Evolutionary conservation across 2,329 filamentous ascomycete genomes (phyloP).

Genomic region (Herpotrichia juniperi): DNA sequence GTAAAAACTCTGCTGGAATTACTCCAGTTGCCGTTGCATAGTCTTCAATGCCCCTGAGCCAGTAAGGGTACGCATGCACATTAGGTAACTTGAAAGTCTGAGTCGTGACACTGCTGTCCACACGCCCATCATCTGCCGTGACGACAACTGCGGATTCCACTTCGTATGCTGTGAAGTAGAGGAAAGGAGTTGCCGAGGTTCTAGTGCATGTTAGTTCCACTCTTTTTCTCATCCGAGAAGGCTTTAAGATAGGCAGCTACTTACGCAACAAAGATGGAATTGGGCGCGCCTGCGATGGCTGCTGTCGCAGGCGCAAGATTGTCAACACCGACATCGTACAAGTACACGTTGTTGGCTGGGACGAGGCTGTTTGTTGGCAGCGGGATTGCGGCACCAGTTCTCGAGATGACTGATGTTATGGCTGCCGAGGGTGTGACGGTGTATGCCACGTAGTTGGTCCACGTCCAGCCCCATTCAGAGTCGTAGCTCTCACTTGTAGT

Average conservation of each 20-base stretch:
- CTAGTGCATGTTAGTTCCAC: conserved; percentile 17
- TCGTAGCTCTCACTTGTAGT: conserved; percentile 28
- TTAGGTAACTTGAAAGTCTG: conserved; percentile 40
- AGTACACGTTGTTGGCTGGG: background rate
- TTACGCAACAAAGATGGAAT: conserved; percentile 23
- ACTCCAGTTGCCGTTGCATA: conserved; percentile 32
- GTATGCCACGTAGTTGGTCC: conserved; percentile 30
- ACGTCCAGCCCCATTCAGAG: conserved; percentile 25
- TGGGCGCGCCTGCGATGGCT: conserved; percentile 26
- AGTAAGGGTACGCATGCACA: conserved; percentile 46
- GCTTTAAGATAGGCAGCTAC: conserved; percentile 1
- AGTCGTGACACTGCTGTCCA: conserved; percentile 39
- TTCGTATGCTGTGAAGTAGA: conserved; percentile 52
- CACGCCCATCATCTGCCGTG: conserved; percentile 29
- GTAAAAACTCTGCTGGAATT: conserved; percentile 45
- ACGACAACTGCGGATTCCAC: conserved; percentile 41
- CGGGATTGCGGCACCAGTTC: conserved; percentile 25
- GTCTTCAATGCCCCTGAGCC: conserved; percentile 35
- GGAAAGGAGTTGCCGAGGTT: conserved; percentile 47
- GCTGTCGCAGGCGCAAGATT: conserved; percentile 28
- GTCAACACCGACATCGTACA: conserved; percentile 21
- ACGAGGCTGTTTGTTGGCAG: conserved; percentile 16
- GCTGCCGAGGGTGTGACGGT: conserved; percentile 38
- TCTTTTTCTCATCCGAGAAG: background rate
- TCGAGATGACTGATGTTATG: conserved; percentile 34